Evolutionary conservation across 2,329 filamentous ascomycete species (phyloP), one percentile per base, ranked within the genome.

Genomic region (Eutypella sp.): DNA sequence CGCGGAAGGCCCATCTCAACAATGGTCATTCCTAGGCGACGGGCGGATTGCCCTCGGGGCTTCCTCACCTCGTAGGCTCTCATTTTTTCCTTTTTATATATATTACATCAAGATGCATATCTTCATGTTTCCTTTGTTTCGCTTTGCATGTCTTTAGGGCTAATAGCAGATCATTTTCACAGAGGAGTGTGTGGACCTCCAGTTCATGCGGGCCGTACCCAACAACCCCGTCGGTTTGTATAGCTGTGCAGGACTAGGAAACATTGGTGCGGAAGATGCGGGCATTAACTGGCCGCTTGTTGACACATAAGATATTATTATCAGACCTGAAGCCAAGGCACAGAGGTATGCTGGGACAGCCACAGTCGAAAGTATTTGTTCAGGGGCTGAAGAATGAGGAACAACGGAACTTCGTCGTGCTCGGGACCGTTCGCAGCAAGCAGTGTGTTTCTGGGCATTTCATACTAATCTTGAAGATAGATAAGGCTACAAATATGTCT

Each of bases 191-290:
- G 52, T 70, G 50, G 67, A 70, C 47, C 64, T 70, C 37, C 63
- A 67, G 49, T 69, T 64, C 57, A 67, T 69, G 65, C 52, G 64
- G 8, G 67, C 67, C 15, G 63, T 61, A n/a, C 60, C 60, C 41
- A 68, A 68, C 57, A 70, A 70, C 58, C 62, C 65, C 0, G 67
- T 70, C 24, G 67, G 67, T 19, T 55, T 70, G 25, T 69, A 67
- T 47, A 59, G 45, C 44, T 70, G 67, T 39, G 66, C 65, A 0
- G 67, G 67, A 1, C 51, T 70, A 18, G 66, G 64, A 10, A 67
- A 67, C 48, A 62, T 49, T 1, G 67, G 67, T 1, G 67, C 67
- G 0, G 65, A 53, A 8, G 67, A 70, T 52, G 66, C 66, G 54
- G 67, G 67, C 3, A 69, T 69, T 49, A 69, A 69, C 57, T 70